Conservation (phyloP, 306 rosid species). For the Fragaria ananassa region DNA sequence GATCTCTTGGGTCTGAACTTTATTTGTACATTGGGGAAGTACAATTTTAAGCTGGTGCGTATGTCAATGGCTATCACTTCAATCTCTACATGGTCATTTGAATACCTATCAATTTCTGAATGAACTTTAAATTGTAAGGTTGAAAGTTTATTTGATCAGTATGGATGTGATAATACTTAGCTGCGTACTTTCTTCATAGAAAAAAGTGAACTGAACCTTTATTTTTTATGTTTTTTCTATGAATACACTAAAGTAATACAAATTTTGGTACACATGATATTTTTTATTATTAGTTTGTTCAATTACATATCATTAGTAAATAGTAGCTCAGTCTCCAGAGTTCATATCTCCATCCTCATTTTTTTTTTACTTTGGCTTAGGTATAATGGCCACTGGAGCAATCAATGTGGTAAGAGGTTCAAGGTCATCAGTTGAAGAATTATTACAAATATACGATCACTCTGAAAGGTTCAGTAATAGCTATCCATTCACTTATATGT, state of each 20-base stretch:
- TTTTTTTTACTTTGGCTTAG: conserved; percentile 43
- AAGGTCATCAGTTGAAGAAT: conserved; percentile 81
- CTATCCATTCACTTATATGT: background rate
- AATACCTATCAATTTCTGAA: background rate
- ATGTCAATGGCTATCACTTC: background rate
- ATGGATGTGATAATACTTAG: background rate
- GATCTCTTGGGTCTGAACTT: background rate
- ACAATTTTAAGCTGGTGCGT: background rate
- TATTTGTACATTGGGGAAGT: background rate
- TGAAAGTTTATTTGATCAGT: background rate
- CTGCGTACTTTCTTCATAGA: background rate
- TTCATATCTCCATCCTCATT: conserved; percentile 25
- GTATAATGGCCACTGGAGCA: conserved; percentile 93
- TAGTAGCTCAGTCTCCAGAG: background rate
- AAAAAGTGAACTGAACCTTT: background rate
- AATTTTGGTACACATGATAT: background rate
- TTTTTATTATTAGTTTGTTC: background rate
- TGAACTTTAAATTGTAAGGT: background rate
- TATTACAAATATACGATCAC: conserved; percentile 75
- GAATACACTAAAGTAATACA: background rate
- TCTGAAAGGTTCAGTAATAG: conserved; percentile 67
- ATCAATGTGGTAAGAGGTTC: conserved; percentile 94
- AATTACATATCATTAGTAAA: background rate
- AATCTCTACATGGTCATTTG: background rate
- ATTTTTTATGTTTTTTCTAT: background rate